These are phyloP conservation scores for Venturia effusa DNA, from an alignment of 2,329 filamentous ascomycete genomes.

Conservation along the genomic window DNA sequence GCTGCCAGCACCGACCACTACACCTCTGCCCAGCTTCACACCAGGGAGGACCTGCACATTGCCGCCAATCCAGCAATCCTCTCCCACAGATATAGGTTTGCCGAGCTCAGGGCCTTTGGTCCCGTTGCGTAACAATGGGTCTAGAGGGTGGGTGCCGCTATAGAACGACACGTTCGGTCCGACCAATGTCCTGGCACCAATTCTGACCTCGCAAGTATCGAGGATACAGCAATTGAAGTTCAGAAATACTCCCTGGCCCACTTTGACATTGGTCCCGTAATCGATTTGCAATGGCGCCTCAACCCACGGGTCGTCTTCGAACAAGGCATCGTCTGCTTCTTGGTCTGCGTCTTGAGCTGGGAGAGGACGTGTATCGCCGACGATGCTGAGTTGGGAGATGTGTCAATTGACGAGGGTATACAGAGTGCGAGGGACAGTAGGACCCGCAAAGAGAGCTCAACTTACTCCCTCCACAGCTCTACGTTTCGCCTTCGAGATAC, in stretches of 20 bases:
- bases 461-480: slow-evolving; percentile 63
- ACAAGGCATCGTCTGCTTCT: slow-evolving; percentile 53
- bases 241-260: slow-evolving; percentile 63
- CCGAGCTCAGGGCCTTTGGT: slow-evolving; percentile 65
- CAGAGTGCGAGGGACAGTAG: not conserved
- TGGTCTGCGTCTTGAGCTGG: slow-evolving; percentile 46
- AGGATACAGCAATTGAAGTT: slow-evolving; percentile 67
- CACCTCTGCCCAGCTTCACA: slow-evolving; percentile 65
- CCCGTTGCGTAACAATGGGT: slow-evolving; percentile 64
- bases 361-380: slow-evolving; percentile 50
- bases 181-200: slow-evolving; percentile 67
- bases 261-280: slow-evolving; percentile 64
- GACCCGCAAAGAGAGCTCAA: slow-evolving; percentile 14
- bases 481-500: slow-evolving; percentile 50
- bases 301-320: slow-evolving; percentile 57
- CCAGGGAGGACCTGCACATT: slow-evolving; percentile 54
- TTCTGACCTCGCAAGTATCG: slow-evolving; percentile 63
- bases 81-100: slow-evolving; percentile 61
- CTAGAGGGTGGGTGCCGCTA: slow-evolving; percentile 64
- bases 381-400: slow-evolving; percentile 38
- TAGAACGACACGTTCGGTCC: slow-evolving; percentile 72
- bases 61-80: slow-evolving; percentile 58
- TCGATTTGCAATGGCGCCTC: slow-evolving; percentile 61
- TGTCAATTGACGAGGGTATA: not conserved
- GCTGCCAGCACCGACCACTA: slow-evolving; percentile 66